These are phyloP conservation scores for Allantophomopsis cytisporea DNA, from an alignment of 2,329 filamentous ascomycete genomes.

Conservation along the genomic window DNA sequence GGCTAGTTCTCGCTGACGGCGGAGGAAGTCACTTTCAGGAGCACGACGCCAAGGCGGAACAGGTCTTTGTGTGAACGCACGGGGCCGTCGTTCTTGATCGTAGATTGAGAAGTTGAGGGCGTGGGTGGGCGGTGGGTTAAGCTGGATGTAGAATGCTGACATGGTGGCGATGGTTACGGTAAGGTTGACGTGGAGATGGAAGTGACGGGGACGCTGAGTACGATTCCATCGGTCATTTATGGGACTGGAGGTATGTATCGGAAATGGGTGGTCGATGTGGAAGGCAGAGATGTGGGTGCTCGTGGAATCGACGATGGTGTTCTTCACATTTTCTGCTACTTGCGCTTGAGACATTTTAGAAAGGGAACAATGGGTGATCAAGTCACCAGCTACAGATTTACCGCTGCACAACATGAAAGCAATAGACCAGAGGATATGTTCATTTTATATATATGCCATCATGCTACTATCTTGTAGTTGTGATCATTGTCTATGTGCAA, in stretches of 20 bases:
- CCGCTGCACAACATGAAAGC: neutral
- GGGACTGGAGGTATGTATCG: neutral
- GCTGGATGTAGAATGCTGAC: neutral
- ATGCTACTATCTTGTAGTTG: neutral
- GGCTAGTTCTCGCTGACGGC: neutral
- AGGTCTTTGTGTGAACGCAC: neutral
- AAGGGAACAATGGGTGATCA: neutral
- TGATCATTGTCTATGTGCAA: slow-evolving; percentile 9
- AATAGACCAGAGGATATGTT: neutral
- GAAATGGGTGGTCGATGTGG: neutral
- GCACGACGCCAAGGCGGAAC: neutral
- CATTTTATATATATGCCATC: neutral
- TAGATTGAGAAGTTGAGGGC: too few relatives aligned
- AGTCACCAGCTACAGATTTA: neutral
- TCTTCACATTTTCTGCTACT: neutral
- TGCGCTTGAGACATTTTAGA: neutral
- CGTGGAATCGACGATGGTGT: neutral
- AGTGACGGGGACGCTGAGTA: neutral
- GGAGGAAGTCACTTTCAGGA: neutral
- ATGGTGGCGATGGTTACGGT: neutral
- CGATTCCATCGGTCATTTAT: neutral
- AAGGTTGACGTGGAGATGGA: neutral
- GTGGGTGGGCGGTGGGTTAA: too few relatives aligned
- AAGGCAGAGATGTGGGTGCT: neutral
- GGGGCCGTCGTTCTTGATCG: neutral